phyloP scores from a whole-genome alignment of 108 stramenopile species.

The Pseudonitzschia delicatissima region DNA sequence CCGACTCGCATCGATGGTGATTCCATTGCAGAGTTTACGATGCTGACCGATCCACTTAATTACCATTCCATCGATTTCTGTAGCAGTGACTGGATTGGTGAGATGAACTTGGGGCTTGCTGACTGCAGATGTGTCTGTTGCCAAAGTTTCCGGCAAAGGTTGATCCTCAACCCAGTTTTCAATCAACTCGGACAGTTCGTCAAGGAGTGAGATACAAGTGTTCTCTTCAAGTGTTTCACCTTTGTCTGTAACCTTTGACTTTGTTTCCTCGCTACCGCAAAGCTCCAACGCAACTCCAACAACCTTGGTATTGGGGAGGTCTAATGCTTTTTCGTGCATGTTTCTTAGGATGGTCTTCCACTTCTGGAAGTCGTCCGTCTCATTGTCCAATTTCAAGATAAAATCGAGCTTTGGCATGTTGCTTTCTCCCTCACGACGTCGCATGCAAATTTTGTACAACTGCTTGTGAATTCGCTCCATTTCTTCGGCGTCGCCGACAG shows the following conservation, averaged over 20 bases:
- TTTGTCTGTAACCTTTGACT: neutral
- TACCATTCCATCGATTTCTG: constrained; percentile 5
- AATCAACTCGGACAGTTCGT: constrained; percentile 11
- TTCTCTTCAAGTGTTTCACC: neutral
- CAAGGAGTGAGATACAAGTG: neutral
- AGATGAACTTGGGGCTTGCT: neutral
- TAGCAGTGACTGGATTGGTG: neutral
- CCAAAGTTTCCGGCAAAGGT: too few relatives aligned
- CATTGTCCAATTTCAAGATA: constrained; percentile 4
- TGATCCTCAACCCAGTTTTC: neutral
- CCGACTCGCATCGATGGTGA: constrained; percentile 36
- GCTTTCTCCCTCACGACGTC: neutral
- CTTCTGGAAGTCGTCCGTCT: neutral
- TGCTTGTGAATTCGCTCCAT: constrained; percentile 7
- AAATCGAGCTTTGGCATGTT: neutral
- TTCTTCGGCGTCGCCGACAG: neutral
- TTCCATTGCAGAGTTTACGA: neutral
- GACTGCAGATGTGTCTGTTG: neutral
- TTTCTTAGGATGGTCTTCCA: neutral
- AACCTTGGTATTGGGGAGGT: neutral
- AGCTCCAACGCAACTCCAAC: constrained; percentile 8
- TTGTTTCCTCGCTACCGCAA: neutral
- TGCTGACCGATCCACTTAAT: constrained; percentile 7
- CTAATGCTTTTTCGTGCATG: neutral
- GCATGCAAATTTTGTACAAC: neutral